Conservation (phyloP, 176 grass and related monocot genomes). For the Bonia amplexicaulis region DNA sequence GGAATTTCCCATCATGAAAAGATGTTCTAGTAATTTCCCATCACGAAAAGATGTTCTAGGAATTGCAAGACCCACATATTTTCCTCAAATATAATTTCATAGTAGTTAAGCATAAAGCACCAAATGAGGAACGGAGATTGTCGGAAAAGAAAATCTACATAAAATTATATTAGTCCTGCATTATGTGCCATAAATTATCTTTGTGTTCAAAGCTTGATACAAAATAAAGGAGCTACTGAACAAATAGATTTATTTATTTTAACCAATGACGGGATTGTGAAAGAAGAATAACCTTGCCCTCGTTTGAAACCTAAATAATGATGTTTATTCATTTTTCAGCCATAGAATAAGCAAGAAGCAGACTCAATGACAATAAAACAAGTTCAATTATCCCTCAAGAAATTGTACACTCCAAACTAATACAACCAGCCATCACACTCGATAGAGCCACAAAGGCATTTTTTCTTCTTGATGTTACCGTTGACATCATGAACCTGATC, state of each 20-base stretch:
- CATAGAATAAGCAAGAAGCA: not conserved
- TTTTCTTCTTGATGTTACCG: constrained; percentile 81
- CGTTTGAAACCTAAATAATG: not conserved
- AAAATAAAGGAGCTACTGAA: not conserved
- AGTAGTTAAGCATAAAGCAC: not conserved
- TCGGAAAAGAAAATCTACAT: not conserved
- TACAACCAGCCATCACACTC: constrained; percentile 78
- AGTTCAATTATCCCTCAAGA: constrained; percentile 3
- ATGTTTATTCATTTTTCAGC: not conserved
- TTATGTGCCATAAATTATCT: not conserved
- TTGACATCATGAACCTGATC: constrained; percentile 74
- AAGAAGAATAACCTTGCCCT: not conserved
- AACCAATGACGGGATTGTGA: not conserved
- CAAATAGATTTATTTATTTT: not conserved
- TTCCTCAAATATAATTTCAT: not conserved
- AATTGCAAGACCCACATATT: not conserved
- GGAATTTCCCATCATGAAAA: not conserved
- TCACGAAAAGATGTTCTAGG: not conserved
- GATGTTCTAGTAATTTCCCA: not conserved
- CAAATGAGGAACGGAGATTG: not conserved
- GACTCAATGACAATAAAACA: not conserved
- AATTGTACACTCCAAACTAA: constrained; percentile 32
- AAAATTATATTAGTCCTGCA: not conserved
- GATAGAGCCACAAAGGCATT: constrained; percentile 55
- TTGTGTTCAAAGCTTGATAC: not conserved